Percentiles rank a stretch among this genome's conserved stretches.
phyloP scores from a whole-genome alignment of 805 yeast genomes.

The Metschnikowia orientalis region DNA sequence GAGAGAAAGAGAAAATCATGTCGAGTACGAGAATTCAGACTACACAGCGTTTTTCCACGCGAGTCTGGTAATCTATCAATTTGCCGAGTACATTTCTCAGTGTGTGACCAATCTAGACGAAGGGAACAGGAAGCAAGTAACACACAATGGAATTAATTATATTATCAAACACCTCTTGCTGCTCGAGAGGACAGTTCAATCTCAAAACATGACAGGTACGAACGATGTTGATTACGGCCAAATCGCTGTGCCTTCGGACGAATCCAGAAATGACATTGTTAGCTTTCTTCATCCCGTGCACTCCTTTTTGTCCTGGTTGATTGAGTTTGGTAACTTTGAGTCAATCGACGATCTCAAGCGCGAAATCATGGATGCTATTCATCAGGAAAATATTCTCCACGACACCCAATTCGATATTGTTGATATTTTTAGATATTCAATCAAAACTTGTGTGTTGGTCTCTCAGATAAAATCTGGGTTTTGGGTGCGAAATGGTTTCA shows the following conservation, averaged over 20 bases:
- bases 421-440: conserved; percentile 62
- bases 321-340: conserved; percentile 46
- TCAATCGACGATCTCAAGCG: conserved; percentile 16
- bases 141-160: conserved; percentile 27
- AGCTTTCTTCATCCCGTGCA: conserved; percentile 81
- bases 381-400: not conserved
- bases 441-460: conserved; percentile 69
- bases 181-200: conserved; percentile 20
- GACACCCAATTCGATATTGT: conserved; percentile 9
- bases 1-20: conserved; percentile 75
- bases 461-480: conserved; percentile 84
- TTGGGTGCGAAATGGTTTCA: conserved; percentile 93
- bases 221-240: conserved; percentile 17
- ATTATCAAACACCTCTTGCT: conserved; percentile 27
- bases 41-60: conserved; percentile 71
- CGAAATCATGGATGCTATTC: conserved; percentile 1
- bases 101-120: conserved; percentile 29
- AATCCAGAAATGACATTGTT: conserved; percentile 38
- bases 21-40: conserved; percentile 85
- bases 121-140: conserved; percentile 11
- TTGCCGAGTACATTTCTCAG: conserved; percentile 51
- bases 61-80: conserved; percentile 61
- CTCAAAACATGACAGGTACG: conserved; percentile 2
- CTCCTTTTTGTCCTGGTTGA: conserved; percentile 64
- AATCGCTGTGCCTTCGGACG: conserved; percentile 3